Conservation (phyloP, 768 basidiomycete genomes). For the Agrocybe chaxingu region DNA sequence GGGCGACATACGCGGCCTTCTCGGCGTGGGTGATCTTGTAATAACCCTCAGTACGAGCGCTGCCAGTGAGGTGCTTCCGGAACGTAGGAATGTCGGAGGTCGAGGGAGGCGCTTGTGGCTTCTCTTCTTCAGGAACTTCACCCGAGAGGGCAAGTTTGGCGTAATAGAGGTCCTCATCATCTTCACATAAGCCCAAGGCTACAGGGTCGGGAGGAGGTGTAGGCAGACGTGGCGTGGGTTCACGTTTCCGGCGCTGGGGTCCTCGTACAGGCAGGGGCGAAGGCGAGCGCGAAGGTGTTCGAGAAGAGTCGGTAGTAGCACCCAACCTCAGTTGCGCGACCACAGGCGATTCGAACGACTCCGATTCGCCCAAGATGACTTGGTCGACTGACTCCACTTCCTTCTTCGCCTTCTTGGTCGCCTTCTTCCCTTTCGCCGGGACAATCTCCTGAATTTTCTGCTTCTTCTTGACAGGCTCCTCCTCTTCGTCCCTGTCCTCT, state of each 20-base stretch:
- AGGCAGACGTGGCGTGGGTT: conserved; percentile 37
- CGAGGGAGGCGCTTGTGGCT: conserved; percentile 16
- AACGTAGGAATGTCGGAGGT: conserved; percentile 45
- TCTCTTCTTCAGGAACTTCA: conserved; percentile 21
- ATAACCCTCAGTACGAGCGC: conserved; percentile 91
- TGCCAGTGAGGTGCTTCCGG: conserved; percentile 79
- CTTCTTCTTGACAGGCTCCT: conserved; percentile 22
- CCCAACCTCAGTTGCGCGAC: conserved; percentile 49
- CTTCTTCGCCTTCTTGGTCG: conserved; percentile 37
- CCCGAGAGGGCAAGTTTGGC: conserved; percentile 58
- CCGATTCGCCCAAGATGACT: conserved; percentile 47
- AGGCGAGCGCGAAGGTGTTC: conserved; percentile 50
- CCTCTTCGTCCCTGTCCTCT: conserved; percentile 35
- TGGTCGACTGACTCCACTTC: conserved; percentile 36
- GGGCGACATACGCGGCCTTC: conserved; percentile 89
- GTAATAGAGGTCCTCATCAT: conserved; percentile 90
- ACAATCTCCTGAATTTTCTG: conserved; percentile 9
- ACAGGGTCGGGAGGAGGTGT: conserved; percentile 54
- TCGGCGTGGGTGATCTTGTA: conserved; percentile 92
- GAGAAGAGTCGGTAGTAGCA: conserved; percentile 37
- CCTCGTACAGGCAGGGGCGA: conserved; percentile 32
- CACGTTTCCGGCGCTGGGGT: conserved; percentile 27
- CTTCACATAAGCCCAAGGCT: conserved; percentile 60
- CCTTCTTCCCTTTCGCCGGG: conserved; percentile 32
- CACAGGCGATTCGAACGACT: conserved; percentile 46